A percentile compares a stretch with the other conserved stretches of the same genome.
These are phyloP conservation scores for Sporobolomyces roseus DNA, from an alignment of 768 basidiomycete genomes.

Conservation along the genomic window DNA sequence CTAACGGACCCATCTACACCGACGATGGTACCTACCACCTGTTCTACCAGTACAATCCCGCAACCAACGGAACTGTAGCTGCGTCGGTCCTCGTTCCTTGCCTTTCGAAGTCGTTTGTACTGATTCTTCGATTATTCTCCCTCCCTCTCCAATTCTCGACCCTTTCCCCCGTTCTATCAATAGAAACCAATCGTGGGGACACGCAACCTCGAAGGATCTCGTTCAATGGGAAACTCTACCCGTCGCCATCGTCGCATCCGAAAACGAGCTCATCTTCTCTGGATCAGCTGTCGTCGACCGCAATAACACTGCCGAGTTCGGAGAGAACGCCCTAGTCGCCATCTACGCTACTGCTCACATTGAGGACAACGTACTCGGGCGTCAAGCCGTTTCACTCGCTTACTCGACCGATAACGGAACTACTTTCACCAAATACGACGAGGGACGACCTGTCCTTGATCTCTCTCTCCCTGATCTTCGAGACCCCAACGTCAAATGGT, in stretches of 20 bases:
- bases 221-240: slow-evolving; percentile 47
- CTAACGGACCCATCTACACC: slow-evolving; percentile 45
- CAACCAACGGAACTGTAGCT: neutral
- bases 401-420: slow-evolving; percentile 45
- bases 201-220: slow-evolving; percentile 46
- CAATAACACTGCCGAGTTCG: slow-evolving; percentile 47
- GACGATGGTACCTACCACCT: slow-evolving; percentile 45
- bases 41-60: slow-evolving; percentile 46
- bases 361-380: slow-evolving; percentile 38
- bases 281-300: slow-evolving; percentile 44
- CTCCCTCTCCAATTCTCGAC: slow-evolving; percentile 32
- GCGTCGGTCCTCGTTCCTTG: too few relatives aligned
- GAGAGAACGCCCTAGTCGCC: slow-evolving; percentile 43
- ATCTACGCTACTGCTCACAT: slow-evolving; percentile 44
- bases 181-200: slow-evolving; percentile 48
- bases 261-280: slow-evolving; percentile 42
- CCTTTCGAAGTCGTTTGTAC: neutral
- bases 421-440: slow-evolving; percentile 42
- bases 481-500: slow-evolving; percentile 47
- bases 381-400: slow-evolving; percentile 44
- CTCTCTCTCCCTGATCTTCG: slow-evolving; percentile 44
- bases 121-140: neutral
- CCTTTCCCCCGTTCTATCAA: slow-evolving; percentile 20
- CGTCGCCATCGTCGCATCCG: slow-evolving; percentile 46
- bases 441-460: slow-evolving; percentile 45